A percentile compares a stretch with the other conserved stretches of the same genome.
Evolutionary conservation across 805 yeast species (phyloP).

Genomic region (Candida dajiaensis): DNA sequence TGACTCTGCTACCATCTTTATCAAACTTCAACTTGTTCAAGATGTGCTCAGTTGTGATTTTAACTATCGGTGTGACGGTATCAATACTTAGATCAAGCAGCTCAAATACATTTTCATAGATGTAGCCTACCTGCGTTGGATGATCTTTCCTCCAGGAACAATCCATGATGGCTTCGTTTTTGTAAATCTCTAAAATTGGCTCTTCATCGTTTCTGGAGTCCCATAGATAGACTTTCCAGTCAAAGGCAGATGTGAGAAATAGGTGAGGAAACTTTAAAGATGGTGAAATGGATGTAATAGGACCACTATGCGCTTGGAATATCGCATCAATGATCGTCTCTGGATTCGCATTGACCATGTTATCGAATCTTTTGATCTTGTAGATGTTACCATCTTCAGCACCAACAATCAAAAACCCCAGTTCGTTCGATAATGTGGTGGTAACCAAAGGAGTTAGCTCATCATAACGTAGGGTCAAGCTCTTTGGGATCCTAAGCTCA

Average conservation of each 20-base stretch:
- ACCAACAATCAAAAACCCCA: constrained; percentile 24
- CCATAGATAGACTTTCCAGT: constrained; percentile 28
- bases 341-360: constrained; percentile 9
- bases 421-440: constrained; percentile 13
- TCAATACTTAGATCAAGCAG: constrained; percentile 27
- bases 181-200: constrained; percentile 20
- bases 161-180: constrained; percentile 23
- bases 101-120: constrained; percentile 24
- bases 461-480: constrained; percentile 20
- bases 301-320: constrained; percentile 22
- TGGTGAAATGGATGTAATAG: constrained; percentile 20
- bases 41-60: constrained; percentile 5
- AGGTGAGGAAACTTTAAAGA: constrained; percentile 15
- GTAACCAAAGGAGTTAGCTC: constrained; percentile 26
- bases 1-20: constrained; percentile 12
- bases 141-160: constrained; percentile 22
- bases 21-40: constrained; percentile 15
- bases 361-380: constrained; percentile 21
- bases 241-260: constrained; percentile 26
- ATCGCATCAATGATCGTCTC: constrained; percentile 14
- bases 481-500: constrained; percentile 20
- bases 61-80: constrained; percentile 20
- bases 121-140: constrained; percentile 25
- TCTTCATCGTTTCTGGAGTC: constrained; percentile 10
- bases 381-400: constrained; percentile 30